Base-by-base conservation (phyloP, 441 rosid species). In the Adansonia grandidieri region DNA sequence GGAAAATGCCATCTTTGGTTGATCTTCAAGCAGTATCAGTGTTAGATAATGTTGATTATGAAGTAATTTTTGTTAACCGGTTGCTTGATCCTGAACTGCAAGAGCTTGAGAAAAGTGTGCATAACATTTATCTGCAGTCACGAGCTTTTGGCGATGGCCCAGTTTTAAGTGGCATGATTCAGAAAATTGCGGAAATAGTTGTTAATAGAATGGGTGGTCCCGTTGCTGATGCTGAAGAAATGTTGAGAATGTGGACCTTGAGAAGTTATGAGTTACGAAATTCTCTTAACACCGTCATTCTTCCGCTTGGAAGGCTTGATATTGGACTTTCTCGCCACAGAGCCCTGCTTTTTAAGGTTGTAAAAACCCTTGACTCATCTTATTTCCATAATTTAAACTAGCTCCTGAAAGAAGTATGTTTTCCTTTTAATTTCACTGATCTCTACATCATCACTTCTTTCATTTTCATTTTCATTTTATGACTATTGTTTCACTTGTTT, bases 261-360 rank as follows among this genome's bases (percentile, higher is more conserved):
- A 91, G 92, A 80, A 91, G 90, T 83, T 63, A 78, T 61, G 91
- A 92, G 77, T 87, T 96, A 51, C 89, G 88, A 64, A 83, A 79
- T 83, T 88, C 90, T 78, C 87, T 92, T 77, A 90, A 89, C 77
- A 83, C 91, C 62, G 82, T 88, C 75, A 81, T 92, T 83, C 86
- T 94, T 85, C 99, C 99, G 9, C 96, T 96, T 80, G 99, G 99
- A 22, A 80, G 82, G 42, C 91, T 96, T 75, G 91, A 93, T 81
- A 86, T 93, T 77, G 98, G 99, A 78, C 95, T 96, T 81, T 94
- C 99, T 79, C 95, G 98, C 57, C 99, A 96, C 80, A 86, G 99
- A 85, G 99, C 99, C 78, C 83, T 94, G 84, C 97, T 96, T 82
- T 96, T 96, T 85, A 96, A 96, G 99, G 99, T 96, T 83, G 78